These are phyloP conservation scores for Botrytis paeoniae DNA, from an alignment of 2,329 filamentous ascomycete species.

Conservation along the genomic window DNA sequence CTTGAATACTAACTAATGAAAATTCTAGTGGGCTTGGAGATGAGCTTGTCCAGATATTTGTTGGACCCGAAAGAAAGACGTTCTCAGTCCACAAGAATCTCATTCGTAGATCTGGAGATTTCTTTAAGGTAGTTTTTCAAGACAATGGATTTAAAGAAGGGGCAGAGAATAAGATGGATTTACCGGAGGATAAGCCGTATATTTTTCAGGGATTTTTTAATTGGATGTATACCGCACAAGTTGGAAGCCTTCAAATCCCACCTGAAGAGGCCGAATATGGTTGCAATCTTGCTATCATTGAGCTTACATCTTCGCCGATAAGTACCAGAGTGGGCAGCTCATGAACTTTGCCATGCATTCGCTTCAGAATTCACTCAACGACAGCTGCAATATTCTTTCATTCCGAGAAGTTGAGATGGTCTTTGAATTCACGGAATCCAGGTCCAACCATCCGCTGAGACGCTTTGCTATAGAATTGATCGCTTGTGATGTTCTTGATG, in stretches of 20 bases:
- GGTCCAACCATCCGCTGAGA: neutral
- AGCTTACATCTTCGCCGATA: neutral
- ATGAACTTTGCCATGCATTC: neutral
- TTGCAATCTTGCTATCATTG: neutral
- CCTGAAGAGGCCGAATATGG: neutral
- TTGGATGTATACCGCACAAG: neutral
- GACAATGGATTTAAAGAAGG: neutral
- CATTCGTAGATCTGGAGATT: neutral
- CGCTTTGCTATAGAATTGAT: neutral
- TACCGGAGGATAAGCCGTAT: neutral
- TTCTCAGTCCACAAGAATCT: neutral
- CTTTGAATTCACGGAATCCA: neutral
- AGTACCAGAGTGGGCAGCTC: neutral
- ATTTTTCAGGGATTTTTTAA: neutral
- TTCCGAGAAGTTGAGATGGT: neutral
- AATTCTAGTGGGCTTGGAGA: neutral
- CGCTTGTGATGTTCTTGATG: neutral
- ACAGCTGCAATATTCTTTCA: accelerated
- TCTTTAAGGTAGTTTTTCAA: neutral
- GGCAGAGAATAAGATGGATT: neutral
- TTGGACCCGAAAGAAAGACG: neutral
- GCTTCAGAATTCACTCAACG: neutral
- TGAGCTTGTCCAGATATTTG: neutral
- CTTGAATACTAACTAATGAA: neutral
- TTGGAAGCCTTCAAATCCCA: neutral